These are phyloP conservation scores for Botrytis paeoniae DNA, from an alignment of 2,329 filamentous ascomycete genomes.

Conservation along the genomic window DNA sequence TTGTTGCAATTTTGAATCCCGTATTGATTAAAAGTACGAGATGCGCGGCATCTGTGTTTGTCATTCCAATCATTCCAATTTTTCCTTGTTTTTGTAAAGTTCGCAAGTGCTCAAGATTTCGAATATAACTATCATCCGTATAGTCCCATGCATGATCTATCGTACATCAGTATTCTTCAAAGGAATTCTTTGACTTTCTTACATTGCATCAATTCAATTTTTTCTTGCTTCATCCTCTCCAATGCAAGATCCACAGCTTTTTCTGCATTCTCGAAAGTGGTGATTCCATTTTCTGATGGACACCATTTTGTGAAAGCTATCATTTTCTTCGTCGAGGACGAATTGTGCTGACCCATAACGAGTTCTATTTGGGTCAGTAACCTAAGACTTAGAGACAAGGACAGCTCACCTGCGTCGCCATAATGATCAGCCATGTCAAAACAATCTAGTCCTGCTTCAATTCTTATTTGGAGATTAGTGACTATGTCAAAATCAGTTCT, in stretches of 20 bases:
- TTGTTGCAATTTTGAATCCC: neutral
- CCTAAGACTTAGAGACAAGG: neutral
- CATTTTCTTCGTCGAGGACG: neutral
- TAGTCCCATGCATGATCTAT: neutral
- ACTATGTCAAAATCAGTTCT: neutral
- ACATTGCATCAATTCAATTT: conserved; percentile 6
- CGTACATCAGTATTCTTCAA: neutral
- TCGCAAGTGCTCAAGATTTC: neutral
- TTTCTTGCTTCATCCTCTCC: conserved; percentile 1
- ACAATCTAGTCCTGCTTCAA: conserved; percentile 18
- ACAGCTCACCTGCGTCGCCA: conserved; percentile 20
- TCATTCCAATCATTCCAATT: conserved; percentile 1
- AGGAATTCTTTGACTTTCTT: neutral
- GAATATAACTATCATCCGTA: neutral
- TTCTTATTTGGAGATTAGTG: conserved; percentile 9
- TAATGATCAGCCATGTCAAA: conserved; percentile 28
- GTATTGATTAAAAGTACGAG: neutral
- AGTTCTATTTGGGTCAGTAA: conserved; percentile 16
- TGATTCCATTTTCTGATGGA: conserved; percentile 26
- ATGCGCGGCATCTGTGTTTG: neutral
- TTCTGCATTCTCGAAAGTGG: conserved; percentile 29
- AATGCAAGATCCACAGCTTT: conserved; percentile 34
- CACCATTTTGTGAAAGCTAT: conserved; percentile 34
- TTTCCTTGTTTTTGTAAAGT: neutral
- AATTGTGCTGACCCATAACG: conserved; percentile 21